Evolutionary conservation across 2,329 filamentous ascomycete species (phyloP), one percentile per base, ranked within the genome.

Genomic region (Sarocladium kiliense): DNA sequence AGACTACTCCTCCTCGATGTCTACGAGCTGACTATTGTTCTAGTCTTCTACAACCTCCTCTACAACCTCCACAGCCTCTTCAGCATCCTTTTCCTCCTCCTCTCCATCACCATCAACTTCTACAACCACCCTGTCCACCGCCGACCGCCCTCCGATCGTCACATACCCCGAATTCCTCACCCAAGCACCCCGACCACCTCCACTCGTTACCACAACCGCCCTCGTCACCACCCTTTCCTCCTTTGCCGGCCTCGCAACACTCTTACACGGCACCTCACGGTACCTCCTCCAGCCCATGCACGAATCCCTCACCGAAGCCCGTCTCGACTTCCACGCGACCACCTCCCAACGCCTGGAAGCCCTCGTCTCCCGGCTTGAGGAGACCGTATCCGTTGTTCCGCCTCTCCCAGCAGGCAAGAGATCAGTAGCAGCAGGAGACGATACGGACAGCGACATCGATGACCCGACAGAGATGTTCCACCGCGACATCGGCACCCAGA

Each of bases 401-500:
- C 59, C 66, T 3, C 27, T 47, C 11, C 56, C 59, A 32, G n/a
- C 47, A 54, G 36, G 16, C 59, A 60, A 41, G 63, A 65, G 55
- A 61, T 34, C 47, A 21, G 9, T 18, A 7, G 9, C 47, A 14
- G 37, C 60, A 12, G 50, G 55, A 9, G 45, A 60, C 26, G 54
- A 55, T 9, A 59, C 61, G 16, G 66, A 66, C 30, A 78, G 74
- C 63, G 78, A 77, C 25, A 76, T 73, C 56, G 80, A 81, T 58
- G 84, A 87, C 62, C 89, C 89, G 1, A 85, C 86, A 1, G 89
- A 93, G 68, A 80, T 92, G 58, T 94, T 90, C 71, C 88, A 92
- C 68, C 83, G 88, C 45, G 89, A 94, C 65, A 80, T 90, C 57
- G 88, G 88, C 59, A 88, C 89, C 1, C 89, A 94, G 69, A 94